Conservation (phyloP, 1,284 basidiomycete species). For the Stygiomarasmius scandens region DNA sequence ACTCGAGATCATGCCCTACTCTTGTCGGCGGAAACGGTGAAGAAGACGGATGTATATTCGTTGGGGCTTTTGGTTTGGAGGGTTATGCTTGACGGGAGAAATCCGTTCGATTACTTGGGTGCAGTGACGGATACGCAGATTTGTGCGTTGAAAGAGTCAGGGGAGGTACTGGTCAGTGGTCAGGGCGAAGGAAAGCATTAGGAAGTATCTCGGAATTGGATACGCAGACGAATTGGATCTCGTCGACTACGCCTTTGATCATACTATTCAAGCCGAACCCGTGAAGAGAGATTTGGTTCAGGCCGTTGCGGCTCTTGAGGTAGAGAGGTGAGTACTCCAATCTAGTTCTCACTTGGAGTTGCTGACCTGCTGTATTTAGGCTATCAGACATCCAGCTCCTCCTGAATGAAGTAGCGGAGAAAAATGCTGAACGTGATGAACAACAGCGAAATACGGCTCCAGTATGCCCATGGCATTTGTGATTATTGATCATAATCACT, state of each 20-base stretch:
- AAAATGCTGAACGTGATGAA: not conserved
- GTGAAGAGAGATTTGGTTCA: conserved; percentile 1
- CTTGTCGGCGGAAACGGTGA: not conserved
- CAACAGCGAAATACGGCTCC: not conserved
- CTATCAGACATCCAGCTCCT: no score
- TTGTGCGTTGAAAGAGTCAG: conserved; percentile 1
- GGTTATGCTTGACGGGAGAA: conserved; percentile 2
- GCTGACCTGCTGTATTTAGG: no score
- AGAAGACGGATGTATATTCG: conserved; percentile 11
- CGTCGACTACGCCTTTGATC: conserved; percentile 6
- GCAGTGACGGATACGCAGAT: not conserved
- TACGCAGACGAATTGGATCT: not conserved
- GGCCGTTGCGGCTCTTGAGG: conserved; percentile 10
- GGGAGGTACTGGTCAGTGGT: not conserved
- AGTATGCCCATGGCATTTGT: no score
- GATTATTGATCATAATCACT: no score
- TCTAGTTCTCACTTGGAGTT: no score
- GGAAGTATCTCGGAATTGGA: not conserved
- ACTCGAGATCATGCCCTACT: not conserved
- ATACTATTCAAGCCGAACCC: conserved; percentile 5
- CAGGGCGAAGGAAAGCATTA: conserved; percentile 6
- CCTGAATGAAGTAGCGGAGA: not conserved
- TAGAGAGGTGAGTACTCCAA: conserved; percentile 1
- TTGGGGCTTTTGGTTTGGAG: conserved; percentile 14
- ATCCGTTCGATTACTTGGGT: conserved; percentile 7